Evolutionary conservation across 805 yeast genomes (phyloP).

Genomic region (Monosporozyma siamensis): DNA sequence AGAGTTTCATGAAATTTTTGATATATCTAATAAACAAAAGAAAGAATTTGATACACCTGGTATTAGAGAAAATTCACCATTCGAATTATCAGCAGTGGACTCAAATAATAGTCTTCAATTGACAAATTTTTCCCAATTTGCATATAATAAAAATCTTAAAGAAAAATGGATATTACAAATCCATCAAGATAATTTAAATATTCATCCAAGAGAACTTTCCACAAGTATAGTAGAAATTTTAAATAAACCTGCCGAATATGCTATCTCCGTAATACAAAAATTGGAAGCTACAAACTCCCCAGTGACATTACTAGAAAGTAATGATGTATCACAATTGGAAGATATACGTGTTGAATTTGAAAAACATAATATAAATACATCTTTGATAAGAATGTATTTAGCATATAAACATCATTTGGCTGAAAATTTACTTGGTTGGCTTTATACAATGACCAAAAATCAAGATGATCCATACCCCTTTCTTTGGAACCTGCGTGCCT

Average conservation of each 20-base stretch:
- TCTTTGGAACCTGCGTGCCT: conserved; percentile 15
- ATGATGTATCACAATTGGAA: conserved; percentile 13
- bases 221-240: conserved; percentile 16
- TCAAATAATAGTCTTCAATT: conserved; percentile 2
- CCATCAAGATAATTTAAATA: conserved; percentile 19
- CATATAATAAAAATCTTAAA: conserved; percentile 7
- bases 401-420: conserved; percentile 18
- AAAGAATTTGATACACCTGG: neutral
- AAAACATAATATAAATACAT: conserved; percentile 15
- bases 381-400: conserved; percentile 17
- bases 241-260: conserved; percentile 22
- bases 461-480: conserved; percentile 5
- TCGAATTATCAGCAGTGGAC: neutral
- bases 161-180: conserved; percentile 22
- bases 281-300: conserved; percentile 14
- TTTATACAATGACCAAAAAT: conserved; percentile 11
- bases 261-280: conserved; percentile 13
- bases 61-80: neutral
- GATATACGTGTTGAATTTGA: conserved; percentile 13
- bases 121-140: conserved; percentile 6
- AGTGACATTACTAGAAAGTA: conserved; percentile 17
- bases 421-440: conserved; percentile 21
- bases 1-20: neutral
- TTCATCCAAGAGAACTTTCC: conserved; percentile 21
- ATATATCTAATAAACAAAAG: neutral